Evolutionary conservation across 768 basidiomycete species (phyloP).

Genomic region (Naganishia vaughanmartiniae): DNA sequence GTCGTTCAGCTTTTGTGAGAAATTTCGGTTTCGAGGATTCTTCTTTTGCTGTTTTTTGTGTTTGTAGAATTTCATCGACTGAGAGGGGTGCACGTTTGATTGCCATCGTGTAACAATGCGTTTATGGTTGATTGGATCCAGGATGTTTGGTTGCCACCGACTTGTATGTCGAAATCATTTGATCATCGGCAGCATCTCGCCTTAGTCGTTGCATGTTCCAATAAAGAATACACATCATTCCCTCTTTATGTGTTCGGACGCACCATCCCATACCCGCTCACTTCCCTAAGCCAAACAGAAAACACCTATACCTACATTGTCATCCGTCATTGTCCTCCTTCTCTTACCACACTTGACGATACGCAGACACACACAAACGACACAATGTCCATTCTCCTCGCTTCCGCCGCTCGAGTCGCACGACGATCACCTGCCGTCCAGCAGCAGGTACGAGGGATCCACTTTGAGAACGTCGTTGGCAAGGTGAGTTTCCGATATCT

Average conservation of each 20-base stretch:
- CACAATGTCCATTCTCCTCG: slow-evolving; percentile 44
- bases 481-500: slow-evolving; percentile 40
- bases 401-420: slow-evolving; percentile 36
- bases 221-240: too few relatives aligned
- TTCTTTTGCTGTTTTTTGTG: slow-evolving; percentile 84
- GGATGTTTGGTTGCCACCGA: not conserved
- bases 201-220: too few relatives aligned
- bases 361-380: not conserved
- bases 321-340: not conserved
- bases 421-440: slow-evolving; percentile 17
- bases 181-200: not conserved
- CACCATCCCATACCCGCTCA: too few relatives aligned
- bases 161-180: not conserved
- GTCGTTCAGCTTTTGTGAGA: slow-evolving; percentile 86
- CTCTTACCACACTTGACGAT: not conserved
- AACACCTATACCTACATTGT: not conserved
- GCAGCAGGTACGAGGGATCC: slow-evolving; percentile 41
- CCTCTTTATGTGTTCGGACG: too few relatives aligned
- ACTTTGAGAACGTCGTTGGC: slow-evolving; percentile 50
- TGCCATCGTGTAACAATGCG: slow-evolving; percentile 17
- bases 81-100: slow-evolving; percentile 62
- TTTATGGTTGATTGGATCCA: not conserved
- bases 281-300: too few relatives aligned
- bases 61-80: slow-evolving; percentile 79
- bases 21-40: slow-evolving; percentile 94